Evolutionary conservation across 2,329 filamentous ascomycete genomes (phyloP).

Genomic region (Gaeumannomyces tritici): DNA sequence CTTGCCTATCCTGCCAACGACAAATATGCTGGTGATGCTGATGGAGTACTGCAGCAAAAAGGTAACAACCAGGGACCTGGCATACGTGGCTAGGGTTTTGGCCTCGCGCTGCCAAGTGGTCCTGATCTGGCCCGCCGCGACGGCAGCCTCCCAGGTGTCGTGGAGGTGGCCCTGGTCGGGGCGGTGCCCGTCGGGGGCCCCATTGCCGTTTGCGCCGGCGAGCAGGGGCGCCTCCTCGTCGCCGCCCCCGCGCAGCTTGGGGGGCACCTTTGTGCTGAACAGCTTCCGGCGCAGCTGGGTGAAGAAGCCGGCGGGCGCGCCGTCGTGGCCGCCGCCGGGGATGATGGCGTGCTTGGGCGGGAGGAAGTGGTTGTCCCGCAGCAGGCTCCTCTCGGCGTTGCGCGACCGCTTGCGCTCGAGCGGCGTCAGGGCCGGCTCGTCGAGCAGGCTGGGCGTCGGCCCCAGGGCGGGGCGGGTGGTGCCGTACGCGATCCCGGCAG

Average conservation of each 20-base stretch:
- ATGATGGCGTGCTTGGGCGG: constrained; percentile 47
- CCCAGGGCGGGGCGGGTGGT: constrained; percentile 62
- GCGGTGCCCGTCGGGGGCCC: constrained; percentile 15
- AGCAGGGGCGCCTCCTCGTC: constrained; percentile 31
- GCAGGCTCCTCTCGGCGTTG: constrained; percentile 48
- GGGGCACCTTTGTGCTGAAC: constrained; percentile 48
- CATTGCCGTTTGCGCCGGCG: constrained; percentile 23
- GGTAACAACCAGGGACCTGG: constrained; percentile 60
- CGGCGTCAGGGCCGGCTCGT: constrained; percentile 39
- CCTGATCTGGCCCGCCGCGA: constrained; percentile 68
- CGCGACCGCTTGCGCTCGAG: constrained; percentile 47
- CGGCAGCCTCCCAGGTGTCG: constrained; percentile 77
- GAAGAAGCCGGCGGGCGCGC: constrained; percentile 19
- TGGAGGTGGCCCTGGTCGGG: constrained; percentile 49
- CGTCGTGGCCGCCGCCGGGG: constrained; percentile 8
- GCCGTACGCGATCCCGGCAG: constrained; percentile 66
- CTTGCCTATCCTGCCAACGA: constrained; percentile 66
- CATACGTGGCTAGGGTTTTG: constrained; percentile 67
- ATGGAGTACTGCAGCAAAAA: constrained; percentile 77
- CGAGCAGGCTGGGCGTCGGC: constrained; percentile 29
- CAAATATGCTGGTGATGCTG: constrained; percentile 73
- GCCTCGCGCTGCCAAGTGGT: constrained; percentile 89
- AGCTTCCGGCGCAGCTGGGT: constrained; percentile 28
- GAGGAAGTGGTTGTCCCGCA: constrained; percentile 56
- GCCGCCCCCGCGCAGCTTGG: constrained; percentile 18